These are phyloP conservation scores for Clonostachys solani DNA, from an alignment of 2,329 filamentous ascomycete genomes.

Conservation along the genomic window DNA sequence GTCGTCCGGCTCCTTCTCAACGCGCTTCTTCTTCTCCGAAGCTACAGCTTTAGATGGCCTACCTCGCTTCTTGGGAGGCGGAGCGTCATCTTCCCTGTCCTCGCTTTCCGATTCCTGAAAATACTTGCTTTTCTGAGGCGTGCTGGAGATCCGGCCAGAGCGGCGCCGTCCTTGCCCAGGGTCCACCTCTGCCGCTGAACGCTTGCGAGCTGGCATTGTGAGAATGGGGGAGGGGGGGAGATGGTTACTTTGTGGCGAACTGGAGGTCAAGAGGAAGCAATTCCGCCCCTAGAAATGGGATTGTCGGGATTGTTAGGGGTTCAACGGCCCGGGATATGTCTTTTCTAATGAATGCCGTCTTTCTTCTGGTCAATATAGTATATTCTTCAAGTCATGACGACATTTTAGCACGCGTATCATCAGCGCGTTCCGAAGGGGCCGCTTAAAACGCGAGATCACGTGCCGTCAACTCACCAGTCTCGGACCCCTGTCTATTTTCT, in stretches of 20 bases:
- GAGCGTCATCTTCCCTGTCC: slow-evolving; percentile 5
- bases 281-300: too few species aligned
- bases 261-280: too few species aligned
- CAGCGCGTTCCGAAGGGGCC: too few species aligned
- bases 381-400: too few species aligned
- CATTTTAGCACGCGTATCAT: too few species aligned
- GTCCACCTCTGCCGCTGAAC: slow-evolving; percentile 19
- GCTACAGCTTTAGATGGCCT: slow-evolving; percentile 13
- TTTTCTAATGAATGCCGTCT: slow-evolving; percentile 1
- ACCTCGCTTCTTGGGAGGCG: slow-evolving; percentile 13
- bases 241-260: too few species aligned
- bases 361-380: not conserved
- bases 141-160: slow-evolving; percentile 40
- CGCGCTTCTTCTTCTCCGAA: slow-evolving; percentile 6
- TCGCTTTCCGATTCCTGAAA: slow-evolving; percentile 34
- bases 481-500: too few species aligned
- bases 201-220: slow-evolving; percentile 34
- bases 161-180: slow-evolving; percentile 30
- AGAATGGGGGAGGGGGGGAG: not conserved
- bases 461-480: not conserved
- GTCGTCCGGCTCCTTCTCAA: slow-evolving; percentile 3
- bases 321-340: too few species aligned
- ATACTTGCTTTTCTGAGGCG: slow-evolving; percentile 44
- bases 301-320: too few species aligned
- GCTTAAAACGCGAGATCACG: slow-evolving; percentile 2